Percentiles rank a stretch among this genome's conserved stretches.
Evolutionary conservation across 2,329 filamentous ascomycete species (phyloP).

Genomic region (Colletotrichum eremochloae): DNA sequence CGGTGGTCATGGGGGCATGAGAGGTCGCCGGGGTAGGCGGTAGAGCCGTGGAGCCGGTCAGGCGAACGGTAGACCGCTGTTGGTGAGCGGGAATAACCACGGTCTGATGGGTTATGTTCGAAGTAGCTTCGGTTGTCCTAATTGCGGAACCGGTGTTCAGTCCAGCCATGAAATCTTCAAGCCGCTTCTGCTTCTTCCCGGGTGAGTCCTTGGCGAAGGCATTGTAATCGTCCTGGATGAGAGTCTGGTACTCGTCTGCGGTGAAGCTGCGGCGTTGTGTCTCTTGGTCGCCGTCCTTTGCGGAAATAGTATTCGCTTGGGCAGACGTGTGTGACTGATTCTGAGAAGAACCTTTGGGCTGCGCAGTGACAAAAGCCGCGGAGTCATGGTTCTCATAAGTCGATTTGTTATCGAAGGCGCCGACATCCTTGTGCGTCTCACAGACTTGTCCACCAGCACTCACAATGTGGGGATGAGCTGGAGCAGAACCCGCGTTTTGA

Average conservation of each 20-base stretch:
- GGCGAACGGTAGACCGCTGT: slow-evolving; percentile 2
- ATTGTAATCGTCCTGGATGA: slow-evolving; percentile 32
- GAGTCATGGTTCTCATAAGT: background rate
- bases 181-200: slow-evolving; percentile 21
- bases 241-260: slow-evolving; percentile 20
- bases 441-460: background rate
- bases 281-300: background rate
- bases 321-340: background rate
- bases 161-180: background rate
- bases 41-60: background rate
- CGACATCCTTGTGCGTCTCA: background rate
- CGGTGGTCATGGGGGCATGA: slow-evolving; percentile 2
- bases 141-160: background rate
- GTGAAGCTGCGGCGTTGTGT: slow-evolving; percentile 20
- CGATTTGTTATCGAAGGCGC: slow-evolving; percentile 4
- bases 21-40: slow-evolving; percentile 31
- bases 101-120: slow-evolving; percentile 24
- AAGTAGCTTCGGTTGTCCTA: background rate
- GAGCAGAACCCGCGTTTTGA: background rate
- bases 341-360: background rate
- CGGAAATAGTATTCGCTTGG: background rate
- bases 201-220: slow-evolving; percentile 21
- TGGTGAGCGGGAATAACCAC: slow-evolving; percentile 5
- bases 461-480: background rate
- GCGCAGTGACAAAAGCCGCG: background rate